Conservation (phyloP, 2,329 filamentous ascomycete genomes). For the Leptographium radiaticola region DNA sequence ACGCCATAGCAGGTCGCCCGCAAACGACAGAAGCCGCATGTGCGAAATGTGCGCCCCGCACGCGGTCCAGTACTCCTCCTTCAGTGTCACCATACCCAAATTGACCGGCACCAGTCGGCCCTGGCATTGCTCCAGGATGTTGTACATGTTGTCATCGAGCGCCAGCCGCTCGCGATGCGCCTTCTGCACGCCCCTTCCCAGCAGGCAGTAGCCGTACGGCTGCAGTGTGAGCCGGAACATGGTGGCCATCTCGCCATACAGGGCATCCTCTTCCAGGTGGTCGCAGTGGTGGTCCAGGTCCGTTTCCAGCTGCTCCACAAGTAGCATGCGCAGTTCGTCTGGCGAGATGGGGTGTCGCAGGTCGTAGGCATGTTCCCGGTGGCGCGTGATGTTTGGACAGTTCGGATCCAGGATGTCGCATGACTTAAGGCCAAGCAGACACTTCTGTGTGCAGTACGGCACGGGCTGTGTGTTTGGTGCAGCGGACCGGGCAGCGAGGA, state of each 20-base stretch:
- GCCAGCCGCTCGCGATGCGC: background rate
- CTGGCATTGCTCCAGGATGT: background rate
- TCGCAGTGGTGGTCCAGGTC: background rate
- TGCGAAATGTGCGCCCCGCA: background rate
- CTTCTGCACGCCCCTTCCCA: background rate
- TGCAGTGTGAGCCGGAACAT: background rate
- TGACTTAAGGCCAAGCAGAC: background rate
- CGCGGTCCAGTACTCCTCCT: background rate
- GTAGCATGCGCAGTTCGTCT: background rate
- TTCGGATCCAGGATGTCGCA: background rate
- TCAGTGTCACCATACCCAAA: background rate
- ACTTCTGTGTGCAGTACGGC: background rate
- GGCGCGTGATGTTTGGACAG: background rate
- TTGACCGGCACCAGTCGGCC: background rate
- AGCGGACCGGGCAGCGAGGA: no score
- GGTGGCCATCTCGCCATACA: background rate
- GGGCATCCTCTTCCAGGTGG: background rate
- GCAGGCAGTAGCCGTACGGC: background rate
- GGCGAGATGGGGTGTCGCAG: background rate
- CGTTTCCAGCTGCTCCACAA: background rate
- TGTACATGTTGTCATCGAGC: background rate
- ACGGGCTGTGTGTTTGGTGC: background rate
- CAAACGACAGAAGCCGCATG: constrained; percentile 1
- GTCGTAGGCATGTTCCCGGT: background rate
- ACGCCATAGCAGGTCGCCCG: background rate